Conservation (phyloP, 1,284 basidiomycete species). For the Moesziomyces sp. region DNA sequence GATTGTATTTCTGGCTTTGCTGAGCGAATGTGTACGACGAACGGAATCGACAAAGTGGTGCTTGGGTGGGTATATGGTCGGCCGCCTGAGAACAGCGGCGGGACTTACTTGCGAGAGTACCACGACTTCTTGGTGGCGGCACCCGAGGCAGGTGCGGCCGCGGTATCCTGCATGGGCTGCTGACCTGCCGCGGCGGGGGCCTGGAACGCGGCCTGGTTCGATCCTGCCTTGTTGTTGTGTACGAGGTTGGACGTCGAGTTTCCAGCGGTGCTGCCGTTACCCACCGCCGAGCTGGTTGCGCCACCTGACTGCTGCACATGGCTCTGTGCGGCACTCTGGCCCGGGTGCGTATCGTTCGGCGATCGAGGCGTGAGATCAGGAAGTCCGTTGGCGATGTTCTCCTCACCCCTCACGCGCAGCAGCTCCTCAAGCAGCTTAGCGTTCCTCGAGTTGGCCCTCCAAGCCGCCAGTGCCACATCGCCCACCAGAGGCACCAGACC, state of each 20-base stretch:
- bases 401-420: slow-evolving; percentile 51
- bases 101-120: slow-evolving; percentile 3
- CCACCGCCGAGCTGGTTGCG: not conserved
- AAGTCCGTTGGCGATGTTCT: slow-evolving; percentile 55
- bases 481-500: slow-evolving; percentile 83
- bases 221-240: slow-evolving; percentile 2
- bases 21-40: not conserved
- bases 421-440: slow-evolving; percentile 70
- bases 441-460: slow-evolving; percentile 90
- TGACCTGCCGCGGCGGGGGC: slow-evolving; percentile 3
- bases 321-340: slow-evolving; percentile 22
- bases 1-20: not conserved
- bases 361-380: slow-evolving; percentile 46
- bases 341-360: slow-evolving; percentile 25
- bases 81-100: not conserved
- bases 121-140: slow-evolving; percentile 24
- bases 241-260: slow-evolving; percentile 29
- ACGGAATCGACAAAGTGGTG: no score
- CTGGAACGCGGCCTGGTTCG: slow-evolving; percentile 12
- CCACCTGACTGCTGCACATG: slow-evolving; percentile 12
- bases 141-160: slow-evolving; percentile 5
- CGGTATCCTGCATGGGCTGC: slow-evolving; percentile 27
- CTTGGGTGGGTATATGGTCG: not conserved
- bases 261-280: slow-evolving; percentile 9
- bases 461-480: slow-evolving; percentile 79